These are phyloP conservation scores for Ascocoryne sarcoides DNA, from an alignment of 2,329 filamentous ascomycete genomes.

Conservation along the genomic window DNA sequence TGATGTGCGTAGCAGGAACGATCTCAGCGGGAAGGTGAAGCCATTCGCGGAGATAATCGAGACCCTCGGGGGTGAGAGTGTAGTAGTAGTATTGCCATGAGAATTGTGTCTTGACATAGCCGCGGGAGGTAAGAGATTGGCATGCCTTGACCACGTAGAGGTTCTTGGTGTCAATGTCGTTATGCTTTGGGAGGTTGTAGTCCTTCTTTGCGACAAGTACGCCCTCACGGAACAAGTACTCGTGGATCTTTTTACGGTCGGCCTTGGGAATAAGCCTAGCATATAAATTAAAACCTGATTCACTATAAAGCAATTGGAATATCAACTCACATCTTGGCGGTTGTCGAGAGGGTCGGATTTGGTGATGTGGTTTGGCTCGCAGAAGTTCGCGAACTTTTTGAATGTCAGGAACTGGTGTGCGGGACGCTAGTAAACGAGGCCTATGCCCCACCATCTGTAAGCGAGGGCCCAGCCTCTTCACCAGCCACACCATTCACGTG, in stretches of 20 bases:
- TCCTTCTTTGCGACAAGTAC: constrained; percentile 98
- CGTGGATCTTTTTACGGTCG: constrained; percentile 99
- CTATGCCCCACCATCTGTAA: too few relatives aligned
- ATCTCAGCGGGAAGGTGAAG: constrained; percentile 99
- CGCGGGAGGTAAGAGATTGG: constrained; percentile 96
- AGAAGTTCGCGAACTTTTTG: constrained; percentile 14
- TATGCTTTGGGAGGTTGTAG: constrained; percentile 96
- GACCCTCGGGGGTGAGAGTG: constrained; percentile 98
- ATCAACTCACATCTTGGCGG: constrained; percentile 37
- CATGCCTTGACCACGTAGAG: constrained; percentile 98
- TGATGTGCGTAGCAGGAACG: constrained; percentile 99
- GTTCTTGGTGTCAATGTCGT: constrained; percentile 99
- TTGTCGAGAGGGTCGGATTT: constrained; percentile 27
- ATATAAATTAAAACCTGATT: not conserved
- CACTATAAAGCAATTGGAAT: not conserved
- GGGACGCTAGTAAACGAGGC: too few relatives aligned
- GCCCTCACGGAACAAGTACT: constrained; percentile 93
- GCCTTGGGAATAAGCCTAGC: constrained; percentile 97
- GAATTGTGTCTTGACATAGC: constrained; percentile 99
- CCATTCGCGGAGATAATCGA: constrained; percentile 99
- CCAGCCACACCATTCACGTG: too few relatives aligned
- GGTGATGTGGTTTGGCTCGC: too few relatives aligned
- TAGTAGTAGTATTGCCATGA: constrained; percentile 99
- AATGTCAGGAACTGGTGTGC: too few relatives aligned
- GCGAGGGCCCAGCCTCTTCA: not conserved